A percentile compares a stretch with the other conserved stretches of the same genome.
Conservation (phyloP, 495 filamentous ascomycete species). For the Annulohypoxylon nitens region DNA sequence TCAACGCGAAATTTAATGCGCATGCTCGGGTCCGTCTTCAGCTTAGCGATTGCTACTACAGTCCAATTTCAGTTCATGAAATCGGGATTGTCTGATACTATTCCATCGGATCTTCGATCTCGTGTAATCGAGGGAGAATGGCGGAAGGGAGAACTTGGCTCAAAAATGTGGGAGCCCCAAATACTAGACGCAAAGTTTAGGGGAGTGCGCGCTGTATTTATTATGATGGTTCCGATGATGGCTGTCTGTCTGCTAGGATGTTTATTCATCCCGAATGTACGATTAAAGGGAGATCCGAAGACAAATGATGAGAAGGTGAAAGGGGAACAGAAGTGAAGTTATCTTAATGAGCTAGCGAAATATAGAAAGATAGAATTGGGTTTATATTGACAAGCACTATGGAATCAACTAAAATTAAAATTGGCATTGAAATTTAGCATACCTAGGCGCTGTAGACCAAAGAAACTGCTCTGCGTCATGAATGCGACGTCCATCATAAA, state of each 20-base stretch:
- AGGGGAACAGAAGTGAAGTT: background rate
- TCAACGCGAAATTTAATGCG: slow-evolving; percentile 16
- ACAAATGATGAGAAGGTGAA: background rate
- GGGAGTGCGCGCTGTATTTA: slow-evolving; percentile 9
- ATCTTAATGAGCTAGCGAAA: background rate
- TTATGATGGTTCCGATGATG: slow-evolving; percentile 21
- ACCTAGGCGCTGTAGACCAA: no score
- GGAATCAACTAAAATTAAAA: background rate
- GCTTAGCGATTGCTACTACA: slow-evolving; percentile 2
- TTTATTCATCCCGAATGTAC: slow-evolving; percentile 8
- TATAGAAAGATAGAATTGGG: background rate
- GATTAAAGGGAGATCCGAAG: slow-evolving; percentile 8
- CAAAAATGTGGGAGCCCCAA: background rate
- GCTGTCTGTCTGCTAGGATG: background rate
- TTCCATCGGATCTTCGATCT: background rate
- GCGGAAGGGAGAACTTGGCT: background rate
- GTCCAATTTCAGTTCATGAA: slow-evolving; percentile 20
- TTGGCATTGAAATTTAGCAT: background rate
- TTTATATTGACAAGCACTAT: background rate
- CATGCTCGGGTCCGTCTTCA: slow-evolving; percentile 16
- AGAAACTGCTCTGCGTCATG: no score
- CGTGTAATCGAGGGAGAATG: slow-evolving; percentile 4
- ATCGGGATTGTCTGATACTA: slow-evolving; percentile 1
- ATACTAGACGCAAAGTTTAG: slow-evolving; percentile 14
- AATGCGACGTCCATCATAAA: no score